Conservation (phyloP, 495 filamentous ascomycete genomes). For the Neurospora hispaniola region DNA sequence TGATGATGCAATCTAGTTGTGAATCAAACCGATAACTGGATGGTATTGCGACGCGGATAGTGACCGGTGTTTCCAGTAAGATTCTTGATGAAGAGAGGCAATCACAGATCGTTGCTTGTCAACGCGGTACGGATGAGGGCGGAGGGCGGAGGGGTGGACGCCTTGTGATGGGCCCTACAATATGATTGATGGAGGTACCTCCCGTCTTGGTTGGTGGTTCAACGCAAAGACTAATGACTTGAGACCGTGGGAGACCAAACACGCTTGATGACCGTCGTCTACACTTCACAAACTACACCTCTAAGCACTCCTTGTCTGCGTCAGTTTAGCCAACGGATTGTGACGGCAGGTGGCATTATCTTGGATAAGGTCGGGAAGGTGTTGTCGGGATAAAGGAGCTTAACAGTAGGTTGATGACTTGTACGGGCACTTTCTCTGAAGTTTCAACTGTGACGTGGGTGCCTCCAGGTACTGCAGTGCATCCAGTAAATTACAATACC, state of each 20-base stretch:
- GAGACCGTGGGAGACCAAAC: not conserved
- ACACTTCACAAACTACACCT: no score
- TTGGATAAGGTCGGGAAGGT: not conserved
- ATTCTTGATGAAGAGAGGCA: not conserved
- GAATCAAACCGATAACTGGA: not conserved
- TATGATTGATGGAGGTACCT: not conserved
- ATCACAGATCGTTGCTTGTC: not conserved
- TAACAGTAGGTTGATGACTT: not conserved
- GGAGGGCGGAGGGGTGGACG: not conserved
- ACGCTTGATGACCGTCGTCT: not conserved
- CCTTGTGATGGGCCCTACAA: not conserved
- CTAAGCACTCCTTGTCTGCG: not conserved
- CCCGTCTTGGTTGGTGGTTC: not conserved
- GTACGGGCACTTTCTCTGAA: not conserved
- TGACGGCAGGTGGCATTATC: not conserved
- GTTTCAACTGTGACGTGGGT: not conserved
- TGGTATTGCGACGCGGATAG: not conserved
- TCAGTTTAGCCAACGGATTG: not conserved
- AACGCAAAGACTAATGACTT: not conserved
- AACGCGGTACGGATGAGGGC: not conserved
- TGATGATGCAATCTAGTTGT: not conserved
- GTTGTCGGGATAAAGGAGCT: not conserved
- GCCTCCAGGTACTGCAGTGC: not conserved
- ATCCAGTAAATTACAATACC: not conserved
- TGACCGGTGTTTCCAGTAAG: not conserved